Evolutionary conservation across 495 filamentous ascomycete genomes (phyloP).

Genomic region (Xylaria intraflava): DNA sequence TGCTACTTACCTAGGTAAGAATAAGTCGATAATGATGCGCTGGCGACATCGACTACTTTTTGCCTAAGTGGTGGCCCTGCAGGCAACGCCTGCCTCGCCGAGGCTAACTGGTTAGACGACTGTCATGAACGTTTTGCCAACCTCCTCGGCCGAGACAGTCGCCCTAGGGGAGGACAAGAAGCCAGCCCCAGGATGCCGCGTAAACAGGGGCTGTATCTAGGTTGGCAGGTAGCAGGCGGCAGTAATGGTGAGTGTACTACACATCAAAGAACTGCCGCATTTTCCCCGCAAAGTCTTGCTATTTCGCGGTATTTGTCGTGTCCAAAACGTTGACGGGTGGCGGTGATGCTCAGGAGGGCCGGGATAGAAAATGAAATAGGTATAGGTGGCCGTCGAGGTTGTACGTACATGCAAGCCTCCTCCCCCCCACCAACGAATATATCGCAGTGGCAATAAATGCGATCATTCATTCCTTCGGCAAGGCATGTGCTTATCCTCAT

Average conservation of each 20-base stretch:
- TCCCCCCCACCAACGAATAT: conserved; percentile 2
- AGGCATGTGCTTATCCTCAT: too few relatives aligned
- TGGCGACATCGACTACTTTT: neutral
- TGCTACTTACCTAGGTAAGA: neutral
- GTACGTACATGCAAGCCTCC: conserved; percentile 4
- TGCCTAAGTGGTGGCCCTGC: conserved; percentile 1
- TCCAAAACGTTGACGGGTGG: conserved; percentile 2
- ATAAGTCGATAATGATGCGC: neutral
- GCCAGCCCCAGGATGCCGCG: conserved; percentile 9
- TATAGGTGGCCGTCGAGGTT: too few relatives aligned
- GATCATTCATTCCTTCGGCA: neutral
- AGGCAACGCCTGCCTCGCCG: neutral
- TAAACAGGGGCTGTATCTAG: conserved; percentile 1
- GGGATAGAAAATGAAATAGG: neutral
- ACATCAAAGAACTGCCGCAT: neutral
- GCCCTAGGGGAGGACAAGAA: neutral
- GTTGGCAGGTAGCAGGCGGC: conserved; percentile 1
- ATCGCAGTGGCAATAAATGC: conserved; percentile 4
- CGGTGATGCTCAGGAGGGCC: conserved; percentile 1
- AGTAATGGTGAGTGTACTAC: neutral
- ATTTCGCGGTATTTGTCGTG: neutral
- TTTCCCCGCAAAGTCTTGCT: neutral
- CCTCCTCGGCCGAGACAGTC: conserved; percentile 1
- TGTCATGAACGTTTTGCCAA: neutral
- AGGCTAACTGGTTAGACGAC: neutral